These are phyloP conservation scores for Erythrobasidium hasegawianum DNA, from an alignment of 1,284 basidiomycete species.

Conservation along the genomic window DNA sequence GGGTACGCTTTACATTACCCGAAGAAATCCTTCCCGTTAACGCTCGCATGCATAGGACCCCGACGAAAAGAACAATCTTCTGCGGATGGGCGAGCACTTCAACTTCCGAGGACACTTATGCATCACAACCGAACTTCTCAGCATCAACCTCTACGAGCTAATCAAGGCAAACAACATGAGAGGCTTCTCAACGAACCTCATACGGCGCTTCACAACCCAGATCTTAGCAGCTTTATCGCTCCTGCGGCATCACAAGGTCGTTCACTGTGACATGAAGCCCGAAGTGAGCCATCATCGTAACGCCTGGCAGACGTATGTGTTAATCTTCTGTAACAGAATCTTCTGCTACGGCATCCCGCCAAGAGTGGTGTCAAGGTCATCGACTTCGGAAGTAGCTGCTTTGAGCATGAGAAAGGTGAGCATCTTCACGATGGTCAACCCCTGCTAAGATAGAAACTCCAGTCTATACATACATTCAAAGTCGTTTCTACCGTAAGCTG, in stretches of 20 bases:
- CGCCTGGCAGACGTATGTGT: background rate
- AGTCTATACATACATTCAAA: constrained; percentile 98
- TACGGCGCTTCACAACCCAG: constrained; percentile 93
- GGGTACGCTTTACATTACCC: constrained; percentile 59
- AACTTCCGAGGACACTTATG: constrained; percentile 97
- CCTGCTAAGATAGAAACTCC: background rate
- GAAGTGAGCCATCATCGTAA: constrained; percentile 60
- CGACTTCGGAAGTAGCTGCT: constrained; percentile 97
- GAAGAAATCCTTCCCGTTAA: constrained; percentile 24
- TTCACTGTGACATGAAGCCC: constrained; percentile 99
- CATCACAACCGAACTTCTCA: constrained; percentile 95
- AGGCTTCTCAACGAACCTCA: constrained; percentile 90
- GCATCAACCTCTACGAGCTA: constrained; percentile 97
- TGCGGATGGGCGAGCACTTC: constrained; percentile 98
- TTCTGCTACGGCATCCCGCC: constrained; percentile 85
- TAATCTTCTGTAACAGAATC: constrained; percentile 66
- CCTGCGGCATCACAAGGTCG: constrained; percentile 93
- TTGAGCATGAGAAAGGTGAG: constrained; percentile 96
- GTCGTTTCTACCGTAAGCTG: constrained; percentile 93
- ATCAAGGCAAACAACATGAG: constrained; percentile 99
- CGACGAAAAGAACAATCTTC: constrained; percentile 93
- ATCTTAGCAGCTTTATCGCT: constrained; percentile 86
- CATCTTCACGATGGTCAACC: constrained; percentile 29
- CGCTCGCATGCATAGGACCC: constrained; percentile 62
- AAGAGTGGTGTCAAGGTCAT: constrained; percentile 98